A percentile compares a stretch with the other conserved stretches of the same genome.
phyloP scores from a whole-genome alignment of 1,284 basidiomycete genomes.

The Coriolopsis trogii region DNA sequence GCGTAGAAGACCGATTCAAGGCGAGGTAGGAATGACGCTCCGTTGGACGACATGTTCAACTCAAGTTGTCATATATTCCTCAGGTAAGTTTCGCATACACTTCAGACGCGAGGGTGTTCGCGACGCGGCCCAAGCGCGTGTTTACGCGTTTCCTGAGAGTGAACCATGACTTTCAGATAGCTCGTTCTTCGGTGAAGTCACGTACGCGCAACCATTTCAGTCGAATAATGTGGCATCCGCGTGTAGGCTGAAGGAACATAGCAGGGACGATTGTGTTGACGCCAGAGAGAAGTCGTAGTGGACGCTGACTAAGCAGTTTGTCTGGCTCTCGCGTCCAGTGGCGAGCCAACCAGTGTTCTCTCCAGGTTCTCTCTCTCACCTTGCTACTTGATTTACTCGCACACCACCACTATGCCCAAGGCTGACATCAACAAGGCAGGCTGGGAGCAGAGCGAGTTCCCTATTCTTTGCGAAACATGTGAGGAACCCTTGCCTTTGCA shows the following conservation, averaged over 20 bases:
- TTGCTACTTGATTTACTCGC: neutral
- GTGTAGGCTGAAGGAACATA: too few relatives aligned
- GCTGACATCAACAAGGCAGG: slow-evolving; percentile 89
- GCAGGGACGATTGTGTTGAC: too few relatives aligned
- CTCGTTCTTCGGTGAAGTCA: too few relatives aligned
- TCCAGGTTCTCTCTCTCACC: neutral
- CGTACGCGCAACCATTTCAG: too few relatives aligned
- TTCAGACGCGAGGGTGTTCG: too few relatives aligned
- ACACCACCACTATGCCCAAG: slow-evolving; percentile 49
- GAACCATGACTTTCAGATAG: neutral
- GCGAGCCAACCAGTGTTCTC: too few relatives aligned
- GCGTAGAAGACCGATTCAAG: slow-evolving; percentile 89
- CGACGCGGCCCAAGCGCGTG: neutral
- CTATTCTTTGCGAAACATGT: slow-evolving; percentile 93
- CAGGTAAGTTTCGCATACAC: neutral
- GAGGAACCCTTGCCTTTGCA: slow-evolving; percentile 32
- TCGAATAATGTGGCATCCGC: too few relatives aligned
- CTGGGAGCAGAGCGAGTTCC: slow-evolving; percentile 91
- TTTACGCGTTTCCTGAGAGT: neutral
- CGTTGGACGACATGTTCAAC: slow-evolving; percentile 49
- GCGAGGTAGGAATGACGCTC: slow-evolving; percentile 74
- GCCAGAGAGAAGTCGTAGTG: neutral
- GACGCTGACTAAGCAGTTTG: slow-evolving; percentile 5
- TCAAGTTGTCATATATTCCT: neutral
- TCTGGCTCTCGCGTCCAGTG: too few relatives aligned